A percentile compares a stretch with the other conserved stretches of the same genome.
Conservation (phyloP, 352 stramenopile species). For the Globisporangium cylindrosporum region DNA sequence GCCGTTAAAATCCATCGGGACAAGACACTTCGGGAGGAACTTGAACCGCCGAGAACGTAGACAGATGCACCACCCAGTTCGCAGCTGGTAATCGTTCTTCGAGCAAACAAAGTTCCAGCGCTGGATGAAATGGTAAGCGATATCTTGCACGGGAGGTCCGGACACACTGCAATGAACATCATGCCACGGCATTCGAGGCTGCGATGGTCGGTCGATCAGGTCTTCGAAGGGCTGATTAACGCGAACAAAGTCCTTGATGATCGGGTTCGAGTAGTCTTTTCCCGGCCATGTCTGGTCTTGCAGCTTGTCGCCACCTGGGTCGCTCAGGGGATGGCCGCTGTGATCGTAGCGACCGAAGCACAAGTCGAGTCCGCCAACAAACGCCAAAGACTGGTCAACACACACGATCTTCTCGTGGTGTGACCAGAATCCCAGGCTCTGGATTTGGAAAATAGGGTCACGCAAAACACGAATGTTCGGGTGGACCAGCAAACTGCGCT, state of each 20-base stretch:
- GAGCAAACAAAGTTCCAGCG: conserved; percentile 91
- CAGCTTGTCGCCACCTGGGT: conserved; percentile 50
- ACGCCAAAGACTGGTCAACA: conserved; percentile 83
- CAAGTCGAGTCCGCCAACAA: conserved; percentile 85
- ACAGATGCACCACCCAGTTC: conserved; percentile 87
- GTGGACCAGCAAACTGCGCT: conserved; percentile 72
- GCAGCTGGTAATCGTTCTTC: conserved; percentile 86
- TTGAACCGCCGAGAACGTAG: conserved; percentile 81
- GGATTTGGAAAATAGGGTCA: conserved; percentile 89
- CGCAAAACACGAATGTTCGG: conserved; percentile 89
- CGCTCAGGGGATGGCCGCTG: conserved; percentile 65
- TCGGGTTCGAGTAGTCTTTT: conserved; percentile 89
- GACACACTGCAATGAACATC: conserved; percentile 86
- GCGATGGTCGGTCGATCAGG: conserved; percentile 68
- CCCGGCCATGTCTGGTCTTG: conserved; percentile 66
- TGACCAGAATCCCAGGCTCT: conserved; percentile 89
- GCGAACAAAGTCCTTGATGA: conserved; percentile 88
- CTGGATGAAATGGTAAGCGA: conserved; percentile 90
- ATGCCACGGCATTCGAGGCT: conserved; percentile 89
- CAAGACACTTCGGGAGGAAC: conserved; percentile 76
- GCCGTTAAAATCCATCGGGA: conserved; percentile 86
- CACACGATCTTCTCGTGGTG: conserved; percentile 94
- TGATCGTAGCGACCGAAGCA: conserved; percentile 89
- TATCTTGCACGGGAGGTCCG: conserved; percentile 75
- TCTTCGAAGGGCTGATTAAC: conserved; percentile 85